These are phyloP conservation scores for Colletotrichum gloeosporioides DNA, from an alignment of 2,329 filamentous ascomycete species.

Conservation along the genomic window DNA sequence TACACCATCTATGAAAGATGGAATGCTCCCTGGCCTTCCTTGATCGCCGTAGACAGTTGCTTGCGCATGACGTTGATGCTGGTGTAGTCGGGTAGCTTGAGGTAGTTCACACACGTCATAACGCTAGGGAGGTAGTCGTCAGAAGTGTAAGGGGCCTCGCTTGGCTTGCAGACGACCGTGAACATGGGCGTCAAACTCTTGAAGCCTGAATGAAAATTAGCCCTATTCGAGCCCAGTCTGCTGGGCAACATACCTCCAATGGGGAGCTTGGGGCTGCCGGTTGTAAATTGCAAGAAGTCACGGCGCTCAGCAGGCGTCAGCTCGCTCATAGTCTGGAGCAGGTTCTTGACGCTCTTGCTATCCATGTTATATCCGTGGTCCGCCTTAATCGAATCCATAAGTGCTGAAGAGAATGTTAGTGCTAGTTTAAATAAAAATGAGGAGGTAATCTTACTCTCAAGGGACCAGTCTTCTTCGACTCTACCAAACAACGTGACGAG, in stretches of 20 bases:
- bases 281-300: constrained; percentile 97
- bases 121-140: constrained; percentile 99
- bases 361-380: constrained; percentile 99
- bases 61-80: constrained; percentile 76
- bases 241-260: constrained; percentile 79
- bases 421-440: neutral
- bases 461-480: constrained; percentile 94
- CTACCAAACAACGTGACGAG: constrained; percentile 93
- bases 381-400: constrained; percentile 98
- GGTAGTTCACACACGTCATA: constrained; percentile 99
- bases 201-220: constrained; percentile 69
- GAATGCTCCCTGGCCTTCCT: constrained; percentile 96
- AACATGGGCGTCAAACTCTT: constrained; percentile 98
- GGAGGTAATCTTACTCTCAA: constrained; percentile 76
- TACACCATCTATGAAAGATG: constrained; percentile 75
- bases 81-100: constrained; percentile 96
- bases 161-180: constrained; percentile 98
- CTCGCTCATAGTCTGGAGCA: constrained; percentile 94
- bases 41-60: constrained; percentile 84
- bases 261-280: constrained; percentile 95
- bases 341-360: constrained; percentile 90
- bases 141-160: constrained; percentile 88
- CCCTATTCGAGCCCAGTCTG: neutral
- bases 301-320: constrained; percentile 76
- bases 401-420: constrained; percentile 58